Evolutionary conservation across 2,329 filamentous ascomycete genomes (phyloP), one percentile per base, ranked within the genome.

Genomic region (Neopestalotiopsis sp.): DNA sequence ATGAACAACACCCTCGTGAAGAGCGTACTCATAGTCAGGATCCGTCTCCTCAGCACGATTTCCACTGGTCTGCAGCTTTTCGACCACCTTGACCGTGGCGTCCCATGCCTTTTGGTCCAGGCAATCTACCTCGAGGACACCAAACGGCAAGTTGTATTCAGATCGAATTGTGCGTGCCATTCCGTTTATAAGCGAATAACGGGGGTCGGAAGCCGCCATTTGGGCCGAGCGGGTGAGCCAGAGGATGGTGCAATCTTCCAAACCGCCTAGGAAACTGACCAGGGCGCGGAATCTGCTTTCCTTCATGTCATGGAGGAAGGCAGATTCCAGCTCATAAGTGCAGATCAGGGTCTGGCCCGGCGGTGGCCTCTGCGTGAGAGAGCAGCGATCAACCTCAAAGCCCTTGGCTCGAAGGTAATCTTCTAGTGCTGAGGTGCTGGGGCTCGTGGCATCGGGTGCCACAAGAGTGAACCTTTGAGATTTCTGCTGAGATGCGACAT

Each of bases 21-120:
- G 32, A 30, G 40, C 64, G 38, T 66, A 66, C 24, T 66, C 64
- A 42, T 40, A 66, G 20, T 66, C 64, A 13, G 40, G 30, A 14
- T 66, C 64, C 30, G 56, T 30, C 45, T 57, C 20, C 30, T n/a
- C 20, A 17, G 20, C 12, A 57, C 45, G 17, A 20, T 24, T 30
- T 30, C 30, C 17, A n/a, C 28, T 30, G 28, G 14, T 28, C 53
- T 14, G 49, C 9, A 66, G 28, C 45, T 58, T 57, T 14, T 30
- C 20, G 3, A 58, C 5, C 17, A 59, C 64, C 30, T 58, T 14
- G 28, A 40, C 12, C 4, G 56, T 40, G 17, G 45, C 64, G 17
- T 66, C 28, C 17, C 24, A n/a, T 45, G 45, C 45, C 64, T 7
- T 49, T 53, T 53, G 45, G 45, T 53, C 28, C 5, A 24, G 49